Conservation (phyloP, 1,284 basidiomycete species). For the Malassezia slooffiae region DNA sequence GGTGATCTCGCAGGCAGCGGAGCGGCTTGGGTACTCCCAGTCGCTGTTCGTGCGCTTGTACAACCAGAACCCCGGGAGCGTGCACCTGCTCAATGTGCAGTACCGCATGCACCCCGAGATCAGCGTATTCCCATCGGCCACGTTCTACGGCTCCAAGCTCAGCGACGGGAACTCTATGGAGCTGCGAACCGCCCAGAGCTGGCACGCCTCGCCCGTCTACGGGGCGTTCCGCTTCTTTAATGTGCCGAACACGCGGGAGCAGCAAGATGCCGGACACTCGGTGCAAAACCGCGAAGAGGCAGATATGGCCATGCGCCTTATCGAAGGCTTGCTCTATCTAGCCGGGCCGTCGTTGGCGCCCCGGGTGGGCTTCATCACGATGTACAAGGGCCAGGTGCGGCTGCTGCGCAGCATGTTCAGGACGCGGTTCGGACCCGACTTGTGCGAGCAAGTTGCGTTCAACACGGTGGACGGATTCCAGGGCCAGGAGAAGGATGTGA, state of each 20-base stretch:
- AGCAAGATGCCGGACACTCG: conserved; percentile 56
- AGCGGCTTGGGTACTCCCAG: conserved; percentile 70
- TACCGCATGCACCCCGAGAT: conserved; percentile 99
- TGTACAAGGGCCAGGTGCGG: conserved; percentile 83
- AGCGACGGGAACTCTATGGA: conserved; percentile 83
- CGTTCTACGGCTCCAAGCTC: conserved; percentile 76
- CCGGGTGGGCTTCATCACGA: conserved; percentile 79
- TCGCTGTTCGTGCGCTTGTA: conserved; percentile 86
- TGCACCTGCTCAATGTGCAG: conserved; percentile 89
- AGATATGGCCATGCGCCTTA: conserved; percentile 66
- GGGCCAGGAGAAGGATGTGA: conserved; percentile 98
- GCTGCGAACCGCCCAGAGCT: conserved; percentile 66
- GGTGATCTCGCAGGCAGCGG: conserved; percentile 79
- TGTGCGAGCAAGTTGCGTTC: conserved; percentile 66
- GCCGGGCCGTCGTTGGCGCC: conserved; percentile 56
- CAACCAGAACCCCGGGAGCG: conserved; percentile 62
- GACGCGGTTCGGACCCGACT: conserved; percentile 61
- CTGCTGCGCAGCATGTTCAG: conserved; percentile 66
- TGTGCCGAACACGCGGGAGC: conserved; percentile 52
- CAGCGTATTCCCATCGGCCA: conserved; percentile 70
- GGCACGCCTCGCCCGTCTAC: conserved; percentile 71
- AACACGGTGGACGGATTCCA: conserved; percentile 99
- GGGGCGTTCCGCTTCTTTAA: conserved; percentile 76
- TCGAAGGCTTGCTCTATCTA: conserved; percentile 61
- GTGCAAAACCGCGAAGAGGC: conserved; percentile 69